Base-by-base conservation (phyloP, 371 early-diverging fungal genomes). In the Rhizopus microsporus region DNA sequence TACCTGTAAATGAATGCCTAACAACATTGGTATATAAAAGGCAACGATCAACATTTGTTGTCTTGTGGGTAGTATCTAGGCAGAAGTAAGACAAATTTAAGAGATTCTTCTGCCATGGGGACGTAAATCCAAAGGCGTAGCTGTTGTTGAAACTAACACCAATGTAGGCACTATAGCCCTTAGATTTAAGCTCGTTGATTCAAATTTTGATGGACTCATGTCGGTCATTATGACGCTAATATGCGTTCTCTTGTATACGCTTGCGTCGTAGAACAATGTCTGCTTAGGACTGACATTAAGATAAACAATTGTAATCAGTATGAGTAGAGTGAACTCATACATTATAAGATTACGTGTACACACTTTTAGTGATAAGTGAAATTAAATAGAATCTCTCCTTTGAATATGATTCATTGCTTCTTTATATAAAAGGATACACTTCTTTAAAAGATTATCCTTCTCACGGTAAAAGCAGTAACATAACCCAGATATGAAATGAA, bases 21-120 rank as follows among this genome's bases (percentile, higher is more conserved):
- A 56, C 49, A 39, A 39, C 48, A n/a, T 38, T 23, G 1, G 48
- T 48, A 13, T 48, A 56, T 6, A 56, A 30, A 8, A 56, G 3
- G 48, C 39, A 13, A 30, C 48, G n/a, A 7, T 56, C 40, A 12
- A 38, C 23, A 15, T 39, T 51, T n/a, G 51, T 15, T 16, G 51
- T 1, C 16, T 35, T 38, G 16, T 49, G 51, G 5, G 51, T 51
- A 15, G 10, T 39, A 38, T 51, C 51, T 16, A 37, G 10, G 30
- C 51, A 51, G 15, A 33, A 51, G 13, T 49, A 31, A 29, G 39
- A n/a, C 7, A 0, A 10, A 9, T 31, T 30, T 10, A 32, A 13
- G 6, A 17, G 17, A 32, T 35, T 50, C 23, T 51, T 34, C 17
- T 51, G 50, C 50, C 50, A 32, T 2, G 12, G 50, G 50, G 16